A percentile compares a stretch with the other conserved stretches of the same genome.
phyloP scores from a whole-genome alignment of 306 rosid genomes.

The Sicyos edulis region DNA sequence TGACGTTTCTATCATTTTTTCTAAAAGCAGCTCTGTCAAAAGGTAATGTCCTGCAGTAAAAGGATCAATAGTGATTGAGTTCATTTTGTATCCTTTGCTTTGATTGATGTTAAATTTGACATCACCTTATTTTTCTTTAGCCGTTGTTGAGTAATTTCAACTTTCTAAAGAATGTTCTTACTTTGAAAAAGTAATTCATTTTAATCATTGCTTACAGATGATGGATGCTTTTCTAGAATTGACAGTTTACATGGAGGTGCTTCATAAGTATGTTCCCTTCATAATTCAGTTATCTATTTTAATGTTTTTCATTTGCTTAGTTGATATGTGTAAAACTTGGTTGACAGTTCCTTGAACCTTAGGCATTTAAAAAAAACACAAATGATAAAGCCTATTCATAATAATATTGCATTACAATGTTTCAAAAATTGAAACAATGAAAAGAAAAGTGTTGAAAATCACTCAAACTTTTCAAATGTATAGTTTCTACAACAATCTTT shows the following conservation, averaged over 20 bases:
- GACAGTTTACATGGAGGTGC: not conserved
- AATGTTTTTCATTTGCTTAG: not conserved
- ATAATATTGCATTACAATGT: no score
- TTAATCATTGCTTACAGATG: not conserved
- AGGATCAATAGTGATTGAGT: not conserved
- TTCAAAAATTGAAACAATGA: no score
- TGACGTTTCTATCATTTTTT: constrained; percentile 78
- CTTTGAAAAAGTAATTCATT: not conserved
- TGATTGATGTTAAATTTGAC: not conserved
- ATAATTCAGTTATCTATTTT: not conserved
- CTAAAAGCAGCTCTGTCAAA: constrained; percentile 67
- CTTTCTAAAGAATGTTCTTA: not conserved
- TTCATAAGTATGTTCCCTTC: not conserved
- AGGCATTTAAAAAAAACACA: no score
- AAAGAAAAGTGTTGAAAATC: no score
- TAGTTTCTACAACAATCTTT: no score
- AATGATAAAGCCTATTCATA: no score
- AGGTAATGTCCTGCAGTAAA: constrained; percentile 63
- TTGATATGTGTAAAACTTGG: not conserved
- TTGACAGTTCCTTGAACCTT: no score
- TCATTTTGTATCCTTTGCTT: not conserved
- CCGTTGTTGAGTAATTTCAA: not conserved
- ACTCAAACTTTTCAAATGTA: no score
- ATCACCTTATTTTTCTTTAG: not conserved
- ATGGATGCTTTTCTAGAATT: not conserved